Evolutionary conservation across 2,329 filamentous ascomycete genomes (phyloP).

Genomic region (Alternaria sp.): DNA sequence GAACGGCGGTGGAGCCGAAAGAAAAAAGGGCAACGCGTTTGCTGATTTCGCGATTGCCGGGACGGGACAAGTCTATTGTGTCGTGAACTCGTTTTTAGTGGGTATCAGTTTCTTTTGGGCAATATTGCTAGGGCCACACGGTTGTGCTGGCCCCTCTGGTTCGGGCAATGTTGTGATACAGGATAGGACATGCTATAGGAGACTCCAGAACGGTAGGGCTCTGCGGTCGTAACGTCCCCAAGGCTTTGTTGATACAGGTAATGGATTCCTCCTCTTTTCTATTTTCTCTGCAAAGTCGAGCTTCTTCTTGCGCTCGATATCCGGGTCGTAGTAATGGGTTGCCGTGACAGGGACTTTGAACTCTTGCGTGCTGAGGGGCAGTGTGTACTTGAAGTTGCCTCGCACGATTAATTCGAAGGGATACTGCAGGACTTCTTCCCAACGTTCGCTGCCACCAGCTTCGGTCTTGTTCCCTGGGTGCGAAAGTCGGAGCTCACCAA

Average conservation of each 20-base stretch:
- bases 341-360: conserved; percentile 59
- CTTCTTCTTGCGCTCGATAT: conserved; percentile 43
- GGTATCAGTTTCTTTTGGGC: conserved; percentile 44
- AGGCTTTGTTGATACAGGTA: conserved; percentile 31
- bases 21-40: neutral
- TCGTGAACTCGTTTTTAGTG: conserved; percentile 47
- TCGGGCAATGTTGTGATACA: conserved; percentile 27
- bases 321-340: conserved; percentile 45
- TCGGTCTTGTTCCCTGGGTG: conserved; percentile 89
- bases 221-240: conserved; percentile 40
- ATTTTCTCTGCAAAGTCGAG: conserved; percentile 13
- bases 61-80: conserved; percentile 37
- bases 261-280: conserved; percentile 12
- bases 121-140: conserved; percentile 23
- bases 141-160: conserved; percentile 16
- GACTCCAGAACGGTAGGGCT: conserved; percentile 17
- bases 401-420: conserved; percentile 93
- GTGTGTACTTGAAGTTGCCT: conserved; percentile 83
- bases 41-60: conserved; percentile 13
- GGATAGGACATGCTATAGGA: conserved; percentile 23
- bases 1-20: conserved; percentile 30
- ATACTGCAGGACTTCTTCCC: conserved; percentile 89
- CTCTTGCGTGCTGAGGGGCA: conserved; percentile 63
- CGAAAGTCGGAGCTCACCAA: conserved; percentile 80
- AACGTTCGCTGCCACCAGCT: conserved; percentile 78